A percentile compares a stretch with the other conserved stretches of the same genome.
Conservation (phyloP, 2,329 filamentous ascomycete species). For the Exutisphaerella laricina region DNA sequence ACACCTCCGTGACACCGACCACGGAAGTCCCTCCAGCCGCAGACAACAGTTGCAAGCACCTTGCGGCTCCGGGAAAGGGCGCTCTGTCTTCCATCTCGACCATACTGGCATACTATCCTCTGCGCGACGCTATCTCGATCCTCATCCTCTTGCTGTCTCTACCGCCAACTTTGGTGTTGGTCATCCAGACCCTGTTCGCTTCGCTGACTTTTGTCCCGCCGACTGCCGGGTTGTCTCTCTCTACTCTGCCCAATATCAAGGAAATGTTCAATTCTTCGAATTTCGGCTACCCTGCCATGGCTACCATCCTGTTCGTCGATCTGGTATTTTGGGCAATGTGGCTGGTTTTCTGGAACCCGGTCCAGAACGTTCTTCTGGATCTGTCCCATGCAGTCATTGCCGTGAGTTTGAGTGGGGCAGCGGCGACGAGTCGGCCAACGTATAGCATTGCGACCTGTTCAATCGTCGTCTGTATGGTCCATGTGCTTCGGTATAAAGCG, state of each 20-base stretch:
- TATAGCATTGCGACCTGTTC: constrained; percentile 68
- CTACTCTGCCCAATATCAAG: constrained; percentile 70
- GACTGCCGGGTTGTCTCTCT: constrained; percentile 57
- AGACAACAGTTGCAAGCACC: constrained; percentile 52
- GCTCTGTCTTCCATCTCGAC: constrained; percentile 74
- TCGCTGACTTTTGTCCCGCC: constrained; percentile 88
- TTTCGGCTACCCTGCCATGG: constrained; percentile 71
- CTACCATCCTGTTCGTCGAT: constrained; percentile 79
- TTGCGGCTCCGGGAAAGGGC: constrained; percentile 58
- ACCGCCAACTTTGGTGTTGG: constrained; percentile 77
- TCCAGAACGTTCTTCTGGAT: constrained; percentile 83
- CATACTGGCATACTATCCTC: constrained; percentile 81
- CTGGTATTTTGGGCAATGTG: constrained; percentile 72
- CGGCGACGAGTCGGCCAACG: constrained; percentile 61
- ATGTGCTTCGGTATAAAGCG: constrained; percentile 50
- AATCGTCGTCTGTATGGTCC: constrained; percentile 55
- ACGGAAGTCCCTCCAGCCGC: constrained; percentile 19
- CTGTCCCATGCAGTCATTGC: constrained; percentile 91
- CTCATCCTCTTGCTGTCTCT: constrained; percentile 93
- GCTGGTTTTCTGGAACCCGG: constrained; percentile 79
- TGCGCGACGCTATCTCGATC: constrained; percentile 93
- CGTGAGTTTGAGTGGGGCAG: constrained; percentile 79
- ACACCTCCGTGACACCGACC: constrained; percentile 25
- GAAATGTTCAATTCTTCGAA: constrained; percentile 87
- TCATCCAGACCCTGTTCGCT: constrained; percentile 88